Evolutionary conservation across 2,329 filamentous ascomycete species (phyloP).

Genomic region (Mycosphaerella sp.): DNA sequence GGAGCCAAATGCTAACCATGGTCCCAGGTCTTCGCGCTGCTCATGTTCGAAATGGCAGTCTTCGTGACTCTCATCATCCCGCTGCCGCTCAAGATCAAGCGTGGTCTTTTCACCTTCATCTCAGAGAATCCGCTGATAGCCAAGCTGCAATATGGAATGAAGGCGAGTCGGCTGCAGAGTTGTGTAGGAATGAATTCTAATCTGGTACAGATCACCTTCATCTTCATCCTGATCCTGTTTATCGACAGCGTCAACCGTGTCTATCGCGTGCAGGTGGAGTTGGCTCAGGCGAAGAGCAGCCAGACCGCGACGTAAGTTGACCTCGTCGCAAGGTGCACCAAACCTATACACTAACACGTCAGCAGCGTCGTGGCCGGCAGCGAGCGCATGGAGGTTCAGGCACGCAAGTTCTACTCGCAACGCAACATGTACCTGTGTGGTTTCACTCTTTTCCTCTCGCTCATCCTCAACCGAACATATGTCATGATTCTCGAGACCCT

Average conservation of each 20-base stretch:
- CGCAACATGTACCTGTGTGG: slow-evolving; percentile 99
- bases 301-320: slow-evolving; percentile 37
- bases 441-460: slow-evolving; percentile 96
- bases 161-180: slow-evolving; percentile 47
- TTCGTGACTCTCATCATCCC: slow-evolving; percentile 78
- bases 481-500: slow-evolving; percentile 92
- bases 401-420: slow-evolving; percentile 99
- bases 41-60: slow-evolving; percentile 76
- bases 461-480: slow-evolving; percentile 99
- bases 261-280: slow-evolving; percentile 90
- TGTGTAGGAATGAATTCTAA: neutral
- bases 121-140: slow-evolving; percentile 80
- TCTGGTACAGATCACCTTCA: slow-evolving; percentile 73
- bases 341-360: slow-evolving; percentile 15
- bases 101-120: slow-evolving; percentile 91
- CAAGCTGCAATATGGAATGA: slow-evolving; percentile 94
- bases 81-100: slow-evolving; percentile 77
- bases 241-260: slow-evolving; percentile 94
- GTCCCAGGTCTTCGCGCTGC: slow-evolving; percentile 69
- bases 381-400: slow-evolving; percentile 96
- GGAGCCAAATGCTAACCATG: slow-evolving; percentile 19
- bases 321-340: slow-evolving; percentile 37
- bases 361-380: slow-evolving; percentile 64
- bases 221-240: slow-evolving; percentile 98
- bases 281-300: slow-evolving; percentile 63